A percentile compares a stretch with the other conserved stretches of the same genome.
Conservation (phyloP, 495 filamentous ascomycete species). For the Neurospora africana region DNA sequence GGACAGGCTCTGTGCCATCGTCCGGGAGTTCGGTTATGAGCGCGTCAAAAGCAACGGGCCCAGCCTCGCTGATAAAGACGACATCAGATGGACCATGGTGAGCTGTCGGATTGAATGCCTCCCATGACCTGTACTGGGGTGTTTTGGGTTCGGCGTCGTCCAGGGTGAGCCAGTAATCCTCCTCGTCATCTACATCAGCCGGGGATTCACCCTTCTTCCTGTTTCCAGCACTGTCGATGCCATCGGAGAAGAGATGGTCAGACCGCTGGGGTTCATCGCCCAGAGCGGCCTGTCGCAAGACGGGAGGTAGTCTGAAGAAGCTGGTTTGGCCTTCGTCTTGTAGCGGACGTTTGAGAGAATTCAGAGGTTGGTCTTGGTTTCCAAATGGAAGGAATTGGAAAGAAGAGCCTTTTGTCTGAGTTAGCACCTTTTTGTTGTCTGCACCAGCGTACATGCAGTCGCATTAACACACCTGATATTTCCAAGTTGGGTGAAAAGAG, state of each 20-base stretch:
- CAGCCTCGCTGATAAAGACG: constrained; percentile 70
- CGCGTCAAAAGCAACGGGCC: constrained; percentile 62
- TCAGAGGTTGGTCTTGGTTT: neutral
- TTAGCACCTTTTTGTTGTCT: neutral
- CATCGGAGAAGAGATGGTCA: neutral
- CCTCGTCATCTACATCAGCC: constrained; percentile 1
- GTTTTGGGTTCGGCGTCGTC: constrained; percentile 18
- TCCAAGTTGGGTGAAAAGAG: constrained; percentile 18
- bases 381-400: neutral
- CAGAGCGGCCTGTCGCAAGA: constrained; percentile 13
- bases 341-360: neutral
- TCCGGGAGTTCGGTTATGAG: constrained; percentile 26
- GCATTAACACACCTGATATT: constrained; percentile 7
- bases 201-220: neutral
- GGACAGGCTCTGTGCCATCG: neutral
- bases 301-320: constrained; percentile 35
- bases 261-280: neutral
- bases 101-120: constrained; percentile 44
- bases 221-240: constrained; percentile 15
- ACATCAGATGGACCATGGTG: constrained; percentile 15
- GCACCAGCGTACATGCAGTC: neutral
- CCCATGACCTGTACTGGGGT: constrained; percentile 58
- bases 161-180: constrained; percentile 47
- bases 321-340: neutral
- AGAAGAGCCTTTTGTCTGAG: neutral